Base-by-base conservation (phyloP, 1,284 basidiomycete species). In the Phaffia rhodozyma region DNA sequence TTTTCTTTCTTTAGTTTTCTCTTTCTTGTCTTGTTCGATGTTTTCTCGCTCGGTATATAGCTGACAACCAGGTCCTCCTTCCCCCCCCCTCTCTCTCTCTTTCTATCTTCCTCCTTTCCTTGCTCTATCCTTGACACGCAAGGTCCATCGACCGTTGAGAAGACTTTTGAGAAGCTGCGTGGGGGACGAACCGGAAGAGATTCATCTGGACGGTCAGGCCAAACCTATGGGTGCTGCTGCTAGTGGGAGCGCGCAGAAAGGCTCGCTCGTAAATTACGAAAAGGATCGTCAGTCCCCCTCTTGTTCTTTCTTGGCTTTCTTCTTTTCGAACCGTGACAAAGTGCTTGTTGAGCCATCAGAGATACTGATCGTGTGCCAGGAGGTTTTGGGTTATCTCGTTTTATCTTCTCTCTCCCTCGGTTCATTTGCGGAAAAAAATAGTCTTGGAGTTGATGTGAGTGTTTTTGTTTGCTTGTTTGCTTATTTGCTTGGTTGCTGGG, bases 151-250 rank as follows among this genome's bases (percentile, higher is more conserved):
- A 69, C 90, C 92, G 1, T 84, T 96, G 5, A 81, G 93, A 18
- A 79, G 89, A 51, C 78, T 97, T n/a, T 81, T 97, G 9, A 81
- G 89, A 47, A 86, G 84, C 60, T 96, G 91, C 73, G 86, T 88
- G 13, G 91, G 90, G n/a, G 89, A 92, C 67, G 88, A 93, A 72
- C 77, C 90, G 2, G 86, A 90, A 70, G 86, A 91, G 70, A n/a
- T n/a, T n/a, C 84, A 86, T 68, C 74, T 89, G 23, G 87, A 91
- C 71, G 89, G 89, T 30, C 80, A 81, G 61, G 83, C 79, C 62
- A 62, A 74, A 68, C 78, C 85, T 16, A 85, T 92, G 81, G 91
- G 89, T 32, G 89, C 89, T 5, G 89, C 89, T 18, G 82, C 84
- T 34, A 84, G 81, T 69, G n/a, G n/a, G n/a, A n/a, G n/a, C n/a